These are phyloP conservation scores for Calonectria hawksworthii DNA, from an alignment of 2,329 filamentous ascomycete genomes.

Conservation along the genomic window DNA sequence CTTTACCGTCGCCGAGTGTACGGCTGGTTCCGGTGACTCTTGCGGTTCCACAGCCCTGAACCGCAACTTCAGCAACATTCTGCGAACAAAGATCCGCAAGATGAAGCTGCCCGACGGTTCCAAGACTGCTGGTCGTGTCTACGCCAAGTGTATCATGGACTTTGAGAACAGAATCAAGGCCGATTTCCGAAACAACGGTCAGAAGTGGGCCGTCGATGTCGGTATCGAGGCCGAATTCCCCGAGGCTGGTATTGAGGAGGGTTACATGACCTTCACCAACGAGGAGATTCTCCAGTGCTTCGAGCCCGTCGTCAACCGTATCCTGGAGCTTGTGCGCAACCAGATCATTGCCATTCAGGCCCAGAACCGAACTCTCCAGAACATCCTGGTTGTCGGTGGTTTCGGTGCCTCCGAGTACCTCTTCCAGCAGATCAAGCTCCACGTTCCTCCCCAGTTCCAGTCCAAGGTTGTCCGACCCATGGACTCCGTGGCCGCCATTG, in stretches of 20 bases:
- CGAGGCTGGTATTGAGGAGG: constrained; percentile 97
- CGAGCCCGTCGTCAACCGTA: constrained; percentile 97
- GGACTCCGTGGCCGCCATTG: constrained; percentile 98
- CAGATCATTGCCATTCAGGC: constrained; percentile 99
- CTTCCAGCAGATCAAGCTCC: constrained; percentile 99
- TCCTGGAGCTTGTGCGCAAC: constrained; percentile 94
- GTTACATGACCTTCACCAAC: constrained; percentile 99
- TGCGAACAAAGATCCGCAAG: constrained; percentile 97
- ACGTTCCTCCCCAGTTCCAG: constrained; percentile 98
- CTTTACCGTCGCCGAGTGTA: constrained; percentile 97
- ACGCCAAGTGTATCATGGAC: constrained; percentile 99
- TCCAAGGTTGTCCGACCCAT: constrained; percentile 98
- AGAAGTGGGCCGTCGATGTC: constrained; percentile 99
- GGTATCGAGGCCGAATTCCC: constrained; percentile 99
- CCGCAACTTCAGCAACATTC: constrained; percentile 97
- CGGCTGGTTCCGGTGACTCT: constrained; percentile 95
- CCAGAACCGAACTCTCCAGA: constrained; percentile 93
- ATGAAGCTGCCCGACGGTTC: constrained; percentile 99
- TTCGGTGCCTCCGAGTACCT: constrained; percentile 99
- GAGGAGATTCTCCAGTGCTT: constrained; percentile 99
- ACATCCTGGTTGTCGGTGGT: constrained; percentile 96
- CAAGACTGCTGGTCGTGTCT: constrained; percentile 97
- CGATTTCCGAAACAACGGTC: constrained; percentile 98
- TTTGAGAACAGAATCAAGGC: constrained; percentile 99
- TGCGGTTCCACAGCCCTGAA: constrained; percentile 99